A percentile compares a stretch with the other conserved stretches of the same genome.
Conservation (phyloP, 129 eudicot genomes). For the Lactuca sativa region DNA sequence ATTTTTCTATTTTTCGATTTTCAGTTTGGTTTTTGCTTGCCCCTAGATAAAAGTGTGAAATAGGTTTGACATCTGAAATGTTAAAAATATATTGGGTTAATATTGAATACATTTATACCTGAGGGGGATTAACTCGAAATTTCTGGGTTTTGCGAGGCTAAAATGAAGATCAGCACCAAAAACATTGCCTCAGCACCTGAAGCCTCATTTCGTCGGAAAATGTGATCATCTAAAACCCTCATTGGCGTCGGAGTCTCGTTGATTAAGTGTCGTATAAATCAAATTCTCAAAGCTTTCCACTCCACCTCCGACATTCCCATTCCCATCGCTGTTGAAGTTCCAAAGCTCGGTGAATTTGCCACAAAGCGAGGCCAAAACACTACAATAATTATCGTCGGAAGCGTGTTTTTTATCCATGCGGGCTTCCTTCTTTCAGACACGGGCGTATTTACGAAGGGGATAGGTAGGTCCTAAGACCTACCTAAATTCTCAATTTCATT, state of each 20-base stretch:
- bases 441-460: no score
- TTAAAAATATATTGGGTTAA: no score
- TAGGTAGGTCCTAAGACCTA: no score
- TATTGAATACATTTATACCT: no score
- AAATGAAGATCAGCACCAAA: no score
- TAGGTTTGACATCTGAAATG: no score
- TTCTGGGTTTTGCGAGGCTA: no score
- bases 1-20: no score
- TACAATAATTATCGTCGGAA: conserved; percentile 24
- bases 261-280: conserved; percentile 3
- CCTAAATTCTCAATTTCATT: no score
- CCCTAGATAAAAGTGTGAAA: no score
- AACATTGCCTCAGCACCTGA: not conserved
- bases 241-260: conserved; percentile 42
- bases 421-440: conserved; percentile 54
- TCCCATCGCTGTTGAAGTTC: conserved; percentile 24
- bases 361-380: conserved; percentile 31
- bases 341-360: conserved; percentile 18
- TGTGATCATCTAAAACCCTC: conserved; percentile 48
- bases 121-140: no score
- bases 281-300: conserved; percentile 30
- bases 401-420: conserved; percentile 48
- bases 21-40: no score
- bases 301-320: conserved; percentile 21
- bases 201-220: conserved; percentile 1